Evolutionary conservation across 176 grass and related monocot genomes (phyloP), one percentile per base, ranked within the genome.

Genomic region (Cocos nucifera): DNA sequence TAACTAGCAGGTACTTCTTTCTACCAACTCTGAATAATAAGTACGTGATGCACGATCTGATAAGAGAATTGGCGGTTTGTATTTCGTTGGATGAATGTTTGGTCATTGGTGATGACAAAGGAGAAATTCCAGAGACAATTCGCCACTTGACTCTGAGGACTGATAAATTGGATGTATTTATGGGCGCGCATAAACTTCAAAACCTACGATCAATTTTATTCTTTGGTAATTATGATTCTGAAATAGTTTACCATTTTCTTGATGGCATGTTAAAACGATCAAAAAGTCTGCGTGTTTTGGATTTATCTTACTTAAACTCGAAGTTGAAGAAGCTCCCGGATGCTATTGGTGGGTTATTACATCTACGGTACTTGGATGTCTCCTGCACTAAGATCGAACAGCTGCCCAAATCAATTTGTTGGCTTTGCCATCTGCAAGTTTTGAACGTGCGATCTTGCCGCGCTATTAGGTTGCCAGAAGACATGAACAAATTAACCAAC

Each of bases 381-480:
- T 30, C 28, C 28, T 30, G 28, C 28, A 6, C 5, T 30, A 1
- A 5, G 28, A 30, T 30, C 28, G 5, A 30, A 30, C 28, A 30
- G 28, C 28, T 30, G 28, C 28, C 28, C 5, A 1, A 30, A 6
- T 30, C 28, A 30, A 0, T 79, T 66, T 58, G 18, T 18, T 21
- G 17, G n/a, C 59, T 77, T 3, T 69, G 27, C 57, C 58, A 78
- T 32, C 73, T 86, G 12, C 73, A 77, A 27, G 64, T 80, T 22
- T 64, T 86, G 54, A 67, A 67, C 15, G 16, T 81, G 63, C 64
- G 30, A 50, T 48, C 48, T 24, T 58, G 73, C 50, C 6, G 0
- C 15, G 65, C 74, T 25, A 6, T 2, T 3, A 4, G 26, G 26
- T 59, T 81, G 56, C 73, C 83, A 18, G 3, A 16, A 60, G 12